phyloP scores from a whole-genome alignment of 176 grass and related monocot species.

The Rhynchospora tenuis region DNA sequence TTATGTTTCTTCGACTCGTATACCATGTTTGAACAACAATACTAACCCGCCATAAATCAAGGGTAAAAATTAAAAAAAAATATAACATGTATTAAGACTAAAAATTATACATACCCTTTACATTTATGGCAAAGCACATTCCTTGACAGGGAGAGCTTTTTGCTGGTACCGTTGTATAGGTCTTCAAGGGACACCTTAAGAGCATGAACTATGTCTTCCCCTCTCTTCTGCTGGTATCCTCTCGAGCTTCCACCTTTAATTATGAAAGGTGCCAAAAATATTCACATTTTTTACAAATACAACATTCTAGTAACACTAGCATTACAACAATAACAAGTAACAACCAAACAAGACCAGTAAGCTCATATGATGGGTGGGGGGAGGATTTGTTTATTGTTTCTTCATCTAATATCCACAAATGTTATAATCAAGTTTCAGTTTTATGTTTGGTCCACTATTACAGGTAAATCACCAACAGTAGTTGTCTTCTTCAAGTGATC shows the following conservation, averaged over 20 bases:
- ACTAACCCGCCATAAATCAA: neutral
- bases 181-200: slow-evolving; percentile 93
- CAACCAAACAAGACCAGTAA: neutral
- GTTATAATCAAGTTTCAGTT: slow-evolving; percentile 1
- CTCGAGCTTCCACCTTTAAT: slow-evolving; percentile 70
- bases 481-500: neutral
- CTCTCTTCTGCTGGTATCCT: slow-evolving; percentile 65
- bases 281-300: slow-evolving; percentile 1
- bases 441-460: neutral
- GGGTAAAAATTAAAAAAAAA: neutral
- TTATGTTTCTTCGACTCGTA: neutral
- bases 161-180: slow-evolving; percentile 74
- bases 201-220: slow-evolving; percentile 75
- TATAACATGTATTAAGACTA: no score
- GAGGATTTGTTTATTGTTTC: neutral
- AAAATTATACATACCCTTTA: slow-evolving; percentile 58
- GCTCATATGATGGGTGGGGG: neutral
- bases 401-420: neutral
- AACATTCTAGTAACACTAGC: neutral
- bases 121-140: slow-evolving; percentile 76
- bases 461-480: neutral
- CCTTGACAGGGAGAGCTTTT: slow-evolving; percentile 73
- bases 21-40: neutral
- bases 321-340: neutral
- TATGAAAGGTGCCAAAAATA: neutral